Conservation (phyloP, 192 early-diverging fungal species). For the Coemansia aciculifera region DNA sequence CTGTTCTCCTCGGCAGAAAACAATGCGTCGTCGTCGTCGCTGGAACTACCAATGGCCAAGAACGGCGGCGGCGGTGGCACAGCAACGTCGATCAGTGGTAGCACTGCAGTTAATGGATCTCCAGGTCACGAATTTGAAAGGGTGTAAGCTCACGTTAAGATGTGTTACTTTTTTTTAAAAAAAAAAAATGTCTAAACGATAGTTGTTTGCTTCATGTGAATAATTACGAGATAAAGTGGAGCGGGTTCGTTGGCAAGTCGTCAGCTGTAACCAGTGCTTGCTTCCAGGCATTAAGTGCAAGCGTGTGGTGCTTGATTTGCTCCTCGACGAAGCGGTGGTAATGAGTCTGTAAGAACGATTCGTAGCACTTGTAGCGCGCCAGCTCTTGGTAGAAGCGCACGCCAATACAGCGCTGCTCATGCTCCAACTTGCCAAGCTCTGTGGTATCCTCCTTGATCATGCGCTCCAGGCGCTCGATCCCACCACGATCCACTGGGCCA, state of each 20-base stretch:
- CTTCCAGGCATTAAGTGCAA: slow-evolving; percentile 53
- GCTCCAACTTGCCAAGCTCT: slow-evolving; percentile 44
- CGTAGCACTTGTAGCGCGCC: slow-evolving; percentile 52
- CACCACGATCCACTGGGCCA: slow-evolving; percentile 21
- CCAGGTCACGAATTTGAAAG: slow-evolving; percentile 41
- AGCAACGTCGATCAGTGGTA: slow-evolving; percentile 13
- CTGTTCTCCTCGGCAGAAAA: slow-evolving; percentile 43
- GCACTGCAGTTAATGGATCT: slow-evolving; percentile 11
- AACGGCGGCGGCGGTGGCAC: slow-evolving; percentile 7
- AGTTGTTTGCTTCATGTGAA: neutral
- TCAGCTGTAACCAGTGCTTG: slow-evolving; percentile 53
- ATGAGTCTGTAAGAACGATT: slow-evolving; percentile 47
- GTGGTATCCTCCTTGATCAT: slow-evolving; percentile 37
- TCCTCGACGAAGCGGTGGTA: slow-evolving; percentile 48
- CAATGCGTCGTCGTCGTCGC: slow-evolving; percentile 50
- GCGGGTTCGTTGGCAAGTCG: slow-evolving; percentile 47
- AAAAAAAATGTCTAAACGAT: neutral
- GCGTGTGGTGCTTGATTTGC: slow-evolving; percentile 56
- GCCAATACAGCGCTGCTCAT: slow-evolving; percentile 50
- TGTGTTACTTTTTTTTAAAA: neutral
- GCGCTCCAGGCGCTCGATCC: slow-evolving; percentile 46
- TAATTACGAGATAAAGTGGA: slow-evolving; percentile 47
- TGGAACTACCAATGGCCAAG: slow-evolving; percentile 34
- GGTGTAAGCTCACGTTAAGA: slow-evolving; percentile 3
- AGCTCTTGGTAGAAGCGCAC: slow-evolving; percentile 54